phyloP scores from a whole-genome alignment of 140 eudicot species.

The Stevia rebaudiana region DNA sequence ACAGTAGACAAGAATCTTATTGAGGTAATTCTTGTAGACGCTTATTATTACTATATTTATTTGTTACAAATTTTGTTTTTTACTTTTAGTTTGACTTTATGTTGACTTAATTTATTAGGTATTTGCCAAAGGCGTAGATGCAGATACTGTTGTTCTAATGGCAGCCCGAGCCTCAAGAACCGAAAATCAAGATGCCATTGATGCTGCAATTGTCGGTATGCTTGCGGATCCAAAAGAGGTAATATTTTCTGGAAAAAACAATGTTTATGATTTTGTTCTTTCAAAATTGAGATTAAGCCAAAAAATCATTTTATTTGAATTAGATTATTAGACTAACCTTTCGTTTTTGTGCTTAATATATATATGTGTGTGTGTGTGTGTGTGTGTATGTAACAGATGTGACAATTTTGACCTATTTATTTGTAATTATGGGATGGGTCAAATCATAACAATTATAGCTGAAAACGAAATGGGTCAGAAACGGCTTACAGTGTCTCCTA shows the following conservation, averaged over 20 bases:
- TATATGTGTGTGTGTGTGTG: no score
- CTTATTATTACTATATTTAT: neutral
- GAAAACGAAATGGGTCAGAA: no score
- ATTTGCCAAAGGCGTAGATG: slow-evolving; percentile 84
- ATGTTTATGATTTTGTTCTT: neutral
- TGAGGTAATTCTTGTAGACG: slow-evolving; percentile 43
- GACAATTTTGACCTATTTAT: neutral
- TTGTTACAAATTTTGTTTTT: neutral
- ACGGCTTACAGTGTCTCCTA: no score
- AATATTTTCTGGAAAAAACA: neutral
- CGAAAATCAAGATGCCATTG: slow-evolving; percentile 98
- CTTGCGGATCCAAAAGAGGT: slow-evolving; percentile 99
- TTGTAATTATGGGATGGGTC: neutral
- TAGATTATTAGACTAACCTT: no score
- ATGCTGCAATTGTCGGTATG: slow-evolving; percentile 92
- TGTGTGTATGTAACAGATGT: neutral
- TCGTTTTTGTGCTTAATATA: neutral
- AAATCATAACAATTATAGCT: no score
- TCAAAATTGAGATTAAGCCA: neutral
- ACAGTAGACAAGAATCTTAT: slow-evolving; percentile 97
- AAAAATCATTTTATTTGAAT: neutral
- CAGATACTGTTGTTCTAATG: slow-evolving; percentile 93
- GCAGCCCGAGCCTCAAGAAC: slow-evolving; percentile 96
- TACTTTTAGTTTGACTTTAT: slow-evolving; percentile 6
- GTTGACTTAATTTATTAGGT: slow-evolving; percentile 41